These are phyloP conservation scores for Solanum ahanhuiri DNA, from an alignment of 257 asterid species.

Conservation along the genomic window DNA sequence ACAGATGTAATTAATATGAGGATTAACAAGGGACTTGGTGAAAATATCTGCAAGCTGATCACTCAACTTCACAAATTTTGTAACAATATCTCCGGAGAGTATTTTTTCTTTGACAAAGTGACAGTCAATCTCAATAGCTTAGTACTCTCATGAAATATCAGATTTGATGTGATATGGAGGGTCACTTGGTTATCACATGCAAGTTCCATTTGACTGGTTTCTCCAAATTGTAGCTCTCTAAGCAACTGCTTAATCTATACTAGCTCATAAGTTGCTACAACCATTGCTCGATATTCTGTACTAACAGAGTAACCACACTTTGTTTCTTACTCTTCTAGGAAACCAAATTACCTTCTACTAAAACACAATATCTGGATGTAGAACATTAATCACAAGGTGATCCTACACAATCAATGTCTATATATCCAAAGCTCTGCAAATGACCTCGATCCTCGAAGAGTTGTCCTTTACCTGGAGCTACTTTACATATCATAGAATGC, in stretches of 20 bases:
- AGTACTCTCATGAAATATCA: background rate
- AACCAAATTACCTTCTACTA: background rate
- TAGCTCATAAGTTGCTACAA: background rate
- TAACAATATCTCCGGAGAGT: background rate
- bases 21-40: background rate
- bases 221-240: background rate
- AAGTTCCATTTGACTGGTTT: background rate
- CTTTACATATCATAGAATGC: background rate
- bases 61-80: background rate
- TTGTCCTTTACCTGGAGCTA: background rate
- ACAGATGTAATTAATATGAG: background rate
- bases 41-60: background rate
- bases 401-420: background rate
- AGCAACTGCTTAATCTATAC: background rate
- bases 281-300: background rate
- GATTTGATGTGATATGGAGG: background rate
- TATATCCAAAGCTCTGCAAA: background rate
- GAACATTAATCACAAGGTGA: background rate
- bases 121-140: background rate
- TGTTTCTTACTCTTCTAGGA: background rate
- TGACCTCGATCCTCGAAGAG: background rate
- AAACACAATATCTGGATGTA: background rate
- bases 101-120: background rate
- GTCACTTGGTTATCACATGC: background rate
- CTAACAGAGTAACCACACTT: background rate